These are phyloP conservation scores for Apiospora sp. DNA, from an alignment of 2,329 filamentous ascomycete species.

Conservation along the genomic window DNA sequence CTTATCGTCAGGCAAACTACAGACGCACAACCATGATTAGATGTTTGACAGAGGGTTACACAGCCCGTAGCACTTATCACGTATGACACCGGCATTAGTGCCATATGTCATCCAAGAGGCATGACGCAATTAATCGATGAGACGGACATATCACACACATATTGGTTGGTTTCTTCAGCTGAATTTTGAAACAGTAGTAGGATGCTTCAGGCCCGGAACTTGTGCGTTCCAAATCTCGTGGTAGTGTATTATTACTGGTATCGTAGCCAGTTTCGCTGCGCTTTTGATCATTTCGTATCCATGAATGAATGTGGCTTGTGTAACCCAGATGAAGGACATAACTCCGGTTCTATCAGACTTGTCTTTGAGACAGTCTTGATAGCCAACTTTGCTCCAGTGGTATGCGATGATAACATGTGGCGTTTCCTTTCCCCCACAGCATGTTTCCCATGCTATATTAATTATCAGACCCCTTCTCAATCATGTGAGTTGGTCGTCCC, in stretches of 20 bases:
- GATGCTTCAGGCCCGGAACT: background rate
- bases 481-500: background rate
- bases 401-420: constrained; percentile 5
- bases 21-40: background rate
- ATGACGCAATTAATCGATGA: background rate
- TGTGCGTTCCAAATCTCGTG: constrained; percentile 2
- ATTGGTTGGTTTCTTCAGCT: background rate
- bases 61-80: background rate
- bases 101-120: background rate
- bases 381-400: constrained; percentile 10
- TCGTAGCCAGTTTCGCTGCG: constrained; percentile 1
- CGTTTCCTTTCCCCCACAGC: background rate
- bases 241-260: constrained; percentile 9
- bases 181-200: background rate
- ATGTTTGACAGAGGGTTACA: background rate
- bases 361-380: background rate
- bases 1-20: background rate
- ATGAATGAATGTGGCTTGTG: constrained; percentile 13
- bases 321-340: constrained; percentile 8
- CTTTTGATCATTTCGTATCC: constrained; percentile 8
- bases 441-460: constrained; percentile 10
- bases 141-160: background rate
- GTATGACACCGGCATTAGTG: constrained; percentile 2
- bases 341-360: constrained; percentile 6
- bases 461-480: background rate